Evolutionary conservation across 495 filamentous ascomycete genomes (phyloP).

Genomic region (Usnea hakonensis): DNA sequence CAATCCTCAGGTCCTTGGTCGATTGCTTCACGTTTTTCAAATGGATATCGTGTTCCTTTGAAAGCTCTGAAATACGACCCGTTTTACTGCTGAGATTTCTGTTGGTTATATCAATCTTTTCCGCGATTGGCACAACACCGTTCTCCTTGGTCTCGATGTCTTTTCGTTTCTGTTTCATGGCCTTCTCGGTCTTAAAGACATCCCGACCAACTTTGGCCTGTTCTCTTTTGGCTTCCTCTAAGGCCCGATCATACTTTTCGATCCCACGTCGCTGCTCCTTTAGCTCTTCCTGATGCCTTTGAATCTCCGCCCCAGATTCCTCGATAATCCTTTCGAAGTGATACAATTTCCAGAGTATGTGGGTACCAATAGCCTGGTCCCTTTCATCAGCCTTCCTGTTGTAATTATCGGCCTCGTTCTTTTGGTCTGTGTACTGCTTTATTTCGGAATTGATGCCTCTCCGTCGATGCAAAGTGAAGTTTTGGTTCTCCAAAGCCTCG

Average conservation of each 20-base stretch:
- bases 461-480: conserved; percentile 75
- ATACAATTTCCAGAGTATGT: conserved; percentile 94
- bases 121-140: conserved; percentile 77
- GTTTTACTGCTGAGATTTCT: conserved; percentile 59
- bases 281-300: conserved; percentile 89
- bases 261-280: conserved; percentile 87
- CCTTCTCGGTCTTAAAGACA: conserved; percentile 71
- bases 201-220: conserved; percentile 73
- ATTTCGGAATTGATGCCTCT: conserved; percentile 96
- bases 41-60: conserved; percentile 68
- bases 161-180: conserved; percentile 77
- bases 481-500: conserved; percentile 79
- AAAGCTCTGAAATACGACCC: conserved; percentile 59
- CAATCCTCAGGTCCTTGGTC: conserved; percentile 69
- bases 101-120: conserved; percentile 80
- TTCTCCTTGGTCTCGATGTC: conserved; percentile 83
- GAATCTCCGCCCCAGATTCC: conserved; percentile 81
- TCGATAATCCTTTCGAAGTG: conserved; percentile 93
- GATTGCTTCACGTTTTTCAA: conserved; percentile 55
- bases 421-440: conserved; percentile 94
- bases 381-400: conserved; percentile 79
- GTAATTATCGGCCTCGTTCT: conserved; percentile 89
- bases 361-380: conserved; percentile 86
- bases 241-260: conserved; percentile 70
- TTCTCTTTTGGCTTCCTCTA: conserved; percentile 81